Conservation (phyloP, 2,329 filamentous ascomycete species). For the Exophiala sp. region DNA sequence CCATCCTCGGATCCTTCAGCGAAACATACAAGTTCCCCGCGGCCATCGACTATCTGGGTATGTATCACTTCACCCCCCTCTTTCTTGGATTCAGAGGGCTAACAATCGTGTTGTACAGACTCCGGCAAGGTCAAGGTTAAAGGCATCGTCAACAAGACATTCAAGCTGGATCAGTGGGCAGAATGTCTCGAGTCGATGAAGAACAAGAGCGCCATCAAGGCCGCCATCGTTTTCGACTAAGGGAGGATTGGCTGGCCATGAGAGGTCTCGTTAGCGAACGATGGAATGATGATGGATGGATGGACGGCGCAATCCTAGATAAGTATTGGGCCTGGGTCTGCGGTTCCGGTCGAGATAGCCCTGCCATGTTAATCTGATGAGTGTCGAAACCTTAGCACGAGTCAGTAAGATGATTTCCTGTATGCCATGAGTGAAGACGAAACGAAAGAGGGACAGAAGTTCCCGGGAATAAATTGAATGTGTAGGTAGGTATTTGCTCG, state of each 20-base stretch:
- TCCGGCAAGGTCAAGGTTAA: constrained; percentile 44
- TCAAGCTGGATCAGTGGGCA: constrained; percentile 65
- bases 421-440: no score
- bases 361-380: no score
- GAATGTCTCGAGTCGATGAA: constrained; percentile 65
- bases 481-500: no score
- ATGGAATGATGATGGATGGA: no score
- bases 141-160: constrained; percentile 68
- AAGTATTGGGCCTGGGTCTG: no score
- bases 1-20: constrained; percentile 66
- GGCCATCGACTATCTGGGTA: constrained; percentile 47
- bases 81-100: constrained; percentile 2
- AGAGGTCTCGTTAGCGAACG: no score
- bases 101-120: constrained; percentile 28
- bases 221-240: constrained; percentile 61
- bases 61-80: constrained; percentile 9
- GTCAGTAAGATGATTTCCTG: no score
- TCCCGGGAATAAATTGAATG: no score
- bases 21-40: constrained; percentile 67
- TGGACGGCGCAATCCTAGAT: no score
- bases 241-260: background rate
- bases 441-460: no score
- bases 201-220: constrained; percentile 69
- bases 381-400: no score
- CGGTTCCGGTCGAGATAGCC: no score